Percentiles rank a stretch among this genome's conserved stretches.
Evolutionary conservation across 805 yeast genomes (phyloP).

Genomic region (Pichia nanzhaoensis): DNA sequence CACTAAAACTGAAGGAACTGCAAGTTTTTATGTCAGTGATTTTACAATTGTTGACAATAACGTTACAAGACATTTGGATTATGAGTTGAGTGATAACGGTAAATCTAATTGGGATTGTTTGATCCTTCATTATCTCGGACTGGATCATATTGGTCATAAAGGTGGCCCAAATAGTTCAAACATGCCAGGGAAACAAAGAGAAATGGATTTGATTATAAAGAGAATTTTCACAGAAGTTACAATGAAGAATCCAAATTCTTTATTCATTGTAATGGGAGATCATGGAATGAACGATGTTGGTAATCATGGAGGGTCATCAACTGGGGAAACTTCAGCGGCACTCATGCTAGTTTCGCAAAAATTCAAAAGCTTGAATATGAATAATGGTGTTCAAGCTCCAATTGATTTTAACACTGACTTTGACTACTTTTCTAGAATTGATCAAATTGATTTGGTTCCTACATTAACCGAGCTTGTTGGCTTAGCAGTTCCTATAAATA

Average conservation of each 20-base stretch:
- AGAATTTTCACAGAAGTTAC: conserved; percentile 37
- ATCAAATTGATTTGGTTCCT: conserved; percentile 72
- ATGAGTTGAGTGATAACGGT: conserved; percentile 40
- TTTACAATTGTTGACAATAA: conserved; percentile 90
- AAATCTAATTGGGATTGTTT: conserved; percentile 68
- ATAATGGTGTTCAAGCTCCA: conserved; percentile 32
- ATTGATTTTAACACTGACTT: conserved; percentile 36
- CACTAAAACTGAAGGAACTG: conserved; percentile 71
- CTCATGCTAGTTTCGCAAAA: conserved; percentile 61
- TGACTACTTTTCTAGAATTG: conserved; percentile 45
- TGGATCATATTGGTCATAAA: conserved; percentile 97
- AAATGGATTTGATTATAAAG: conserved; percentile 70
- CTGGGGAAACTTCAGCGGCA: conserved; percentile 89
- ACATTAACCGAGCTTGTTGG: conserved; percentile 55
- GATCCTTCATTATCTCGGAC: conserved; percentile 83
- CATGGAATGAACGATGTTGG: conserved; percentile 97
- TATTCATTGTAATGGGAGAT: conserved; percentile 79
- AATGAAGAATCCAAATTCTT: conserved; percentile 36
- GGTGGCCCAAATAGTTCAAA: conserved; percentile 80
- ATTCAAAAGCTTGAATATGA: conserved; percentile 31
- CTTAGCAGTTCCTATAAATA: conserved; percentile 64
- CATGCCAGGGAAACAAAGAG: conserved; percentile 77
- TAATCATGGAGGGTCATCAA: conserved; percentile 93
- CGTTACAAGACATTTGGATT: conserved; percentile 79
- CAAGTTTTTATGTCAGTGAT: conserved; percentile 91